Percentiles rank a stretch among this genome's conserved stretches.
phyloP scores from a whole-genome alignment of 495 filamentous ascomycete species.

The Penicillium pancosmium region DNA sequence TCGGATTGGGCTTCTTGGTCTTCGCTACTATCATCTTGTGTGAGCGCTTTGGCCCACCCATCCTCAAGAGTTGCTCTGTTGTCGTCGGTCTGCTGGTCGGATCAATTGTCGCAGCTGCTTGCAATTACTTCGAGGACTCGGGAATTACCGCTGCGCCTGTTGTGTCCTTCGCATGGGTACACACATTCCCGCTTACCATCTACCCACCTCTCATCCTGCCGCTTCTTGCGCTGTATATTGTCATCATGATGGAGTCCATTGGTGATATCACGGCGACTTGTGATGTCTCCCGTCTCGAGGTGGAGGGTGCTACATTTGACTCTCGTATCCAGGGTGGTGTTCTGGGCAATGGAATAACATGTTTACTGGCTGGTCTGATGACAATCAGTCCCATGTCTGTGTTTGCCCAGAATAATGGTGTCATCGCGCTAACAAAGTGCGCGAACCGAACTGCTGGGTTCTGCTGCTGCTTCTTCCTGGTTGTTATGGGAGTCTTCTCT shows the following conservation, averaged over 20 bases:
- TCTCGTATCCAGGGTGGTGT: slow-evolving; percentile 90
- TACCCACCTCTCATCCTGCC: slow-evolving; percentile 87
- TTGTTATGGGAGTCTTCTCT: slow-evolving; percentile 88
- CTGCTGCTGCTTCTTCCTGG: slow-evolving; percentile 73
- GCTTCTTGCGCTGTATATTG: slow-evolving; percentile 82
- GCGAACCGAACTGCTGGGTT: slow-evolving; percentile 89
- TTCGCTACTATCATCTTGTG: slow-evolving; percentile 88
- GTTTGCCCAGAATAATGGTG: slow-evolving; percentile 88
- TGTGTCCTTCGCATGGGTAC: slow-evolving; percentile 86
- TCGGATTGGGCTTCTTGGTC: slow-evolving; percentile 87
- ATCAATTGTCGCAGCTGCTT: slow-evolving; percentile 84
- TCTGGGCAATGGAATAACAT: slow-evolving; percentile 74
- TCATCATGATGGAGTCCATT: slow-evolving; percentile 88
- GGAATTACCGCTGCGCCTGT: slow-evolving; percentile 73
- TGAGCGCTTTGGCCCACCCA: slow-evolving; percentile 81
- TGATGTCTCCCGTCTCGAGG: slow-evolving; percentile 82
- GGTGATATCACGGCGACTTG: slow-evolving; percentile 63
- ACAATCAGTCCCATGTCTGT: slow-evolving; percentile 86
- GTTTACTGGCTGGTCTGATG: slow-evolving; percentile 76
- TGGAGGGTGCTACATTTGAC: slow-evolving; percentile 80
- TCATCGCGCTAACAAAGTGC: slow-evolving; percentile 86
- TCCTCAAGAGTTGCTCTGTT: slow-evolving; percentile 75
- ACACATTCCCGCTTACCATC: slow-evolving; percentile 78
- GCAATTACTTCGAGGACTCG: slow-evolving; percentile 76
- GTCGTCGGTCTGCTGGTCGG: slow-evolving; percentile 81